Conservation (phyloP, 106 monocot species). For the Acorus gramineus region DNA sequence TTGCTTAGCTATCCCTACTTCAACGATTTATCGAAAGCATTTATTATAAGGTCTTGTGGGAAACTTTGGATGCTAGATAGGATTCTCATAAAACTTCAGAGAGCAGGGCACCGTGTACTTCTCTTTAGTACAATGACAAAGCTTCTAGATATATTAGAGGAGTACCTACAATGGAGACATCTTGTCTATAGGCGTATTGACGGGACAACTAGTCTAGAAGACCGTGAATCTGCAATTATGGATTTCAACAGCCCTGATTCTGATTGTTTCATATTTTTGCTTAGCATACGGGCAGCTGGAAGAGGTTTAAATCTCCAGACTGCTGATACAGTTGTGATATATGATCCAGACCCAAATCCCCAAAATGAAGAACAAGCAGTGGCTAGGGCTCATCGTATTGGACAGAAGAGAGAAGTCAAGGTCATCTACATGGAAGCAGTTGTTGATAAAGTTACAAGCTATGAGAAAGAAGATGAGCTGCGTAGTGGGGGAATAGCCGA, state of each 20-base stretch:
- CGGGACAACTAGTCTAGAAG: conserved; percentile 89
- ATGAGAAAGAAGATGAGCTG: conserved; percentile 89
- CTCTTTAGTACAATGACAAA: conserved; percentile 99
- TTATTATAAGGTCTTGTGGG: conserved; percentile 83
- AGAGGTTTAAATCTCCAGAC: neutral
- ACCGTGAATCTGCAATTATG: conserved; percentile 87
- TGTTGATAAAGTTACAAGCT: conserved; percentile 86
- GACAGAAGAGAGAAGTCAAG: conserved; percentile 17
- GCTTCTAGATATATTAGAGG: conserved; percentile 91
- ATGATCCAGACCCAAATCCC: neutral
- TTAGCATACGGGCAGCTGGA: neutral
- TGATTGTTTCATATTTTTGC: neutral
- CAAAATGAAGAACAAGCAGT: neutral
- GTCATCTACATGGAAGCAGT: conserved; percentile 98
- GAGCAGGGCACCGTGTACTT: conserved; percentile 89
- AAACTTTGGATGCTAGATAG: conserved; percentile 97
- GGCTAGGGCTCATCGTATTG: neutral
- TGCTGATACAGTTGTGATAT: neutral
- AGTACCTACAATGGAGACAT: conserved; percentile 83
- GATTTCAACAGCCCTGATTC: neutral
- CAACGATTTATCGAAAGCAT: conserved; percentile 66
- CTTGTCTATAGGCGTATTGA: conserved; percentile 90
- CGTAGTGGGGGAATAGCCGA: conserved; percentile 71
- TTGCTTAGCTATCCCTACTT: conserved; percentile 87
- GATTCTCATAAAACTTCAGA: conserved; percentile 92